Conservation (phyloP, 2,329 filamentous ascomycete species). For the Epichloe hybrida region DNA sequence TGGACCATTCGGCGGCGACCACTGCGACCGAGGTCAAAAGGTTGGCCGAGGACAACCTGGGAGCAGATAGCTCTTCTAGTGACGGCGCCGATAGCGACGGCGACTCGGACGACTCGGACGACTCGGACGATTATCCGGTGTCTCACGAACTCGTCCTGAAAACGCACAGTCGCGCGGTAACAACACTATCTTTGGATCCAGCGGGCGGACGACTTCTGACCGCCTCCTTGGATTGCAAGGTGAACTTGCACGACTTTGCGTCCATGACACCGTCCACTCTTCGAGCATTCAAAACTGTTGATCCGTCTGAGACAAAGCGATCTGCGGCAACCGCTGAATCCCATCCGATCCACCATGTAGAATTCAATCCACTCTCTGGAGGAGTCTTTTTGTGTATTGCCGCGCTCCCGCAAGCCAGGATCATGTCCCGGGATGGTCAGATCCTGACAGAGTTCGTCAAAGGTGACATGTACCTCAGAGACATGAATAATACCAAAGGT, state of each 20-base stretch:
- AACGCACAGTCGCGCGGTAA: slow-evolving; percentile 81
- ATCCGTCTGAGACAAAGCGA: slow-evolving; percentile 65
- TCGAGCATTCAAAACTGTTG: slow-evolving; percentile 82
- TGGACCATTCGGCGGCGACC: slow-evolving; percentile 3
- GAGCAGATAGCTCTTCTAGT: slow-evolving; percentile 6
- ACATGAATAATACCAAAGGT: slow-evolving; percentile 96
- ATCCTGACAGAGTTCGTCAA: slow-evolving; percentile 81
- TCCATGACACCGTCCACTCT: slow-evolving; percentile 92
- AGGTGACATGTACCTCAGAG: slow-evolving; percentile 94
- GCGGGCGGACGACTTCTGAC: slow-evolving; percentile 75
- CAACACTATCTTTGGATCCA: slow-evolving; percentile 70
- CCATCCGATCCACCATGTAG: slow-evolving; percentile 73
- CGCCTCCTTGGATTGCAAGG: slow-evolving; percentile 78
- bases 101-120: slow-evolving; percentile 19
- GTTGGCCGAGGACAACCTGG: slow-evolving; percentile 6
- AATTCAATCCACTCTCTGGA: slow-evolving; percentile 75
- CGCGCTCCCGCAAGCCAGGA: slow-evolving; percentile 78
- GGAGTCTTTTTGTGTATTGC: slow-evolving; percentile 74
- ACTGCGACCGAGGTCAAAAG: slow-evolving; percentile 3
- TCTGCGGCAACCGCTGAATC: slow-evolving; percentile 60
- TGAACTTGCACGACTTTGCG: slow-evolving; percentile 91
- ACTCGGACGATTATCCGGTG: slow-evolving; percentile 60
- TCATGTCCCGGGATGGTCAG: slow-evolving; percentile 81
- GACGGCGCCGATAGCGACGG: slow-evolving; percentile 14
- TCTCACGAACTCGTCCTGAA: slow-evolving; percentile 89